Base-by-base conservation (phyloP, 495 filamentous ascomycete species). In the Aspergillus asperescens region DNA sequence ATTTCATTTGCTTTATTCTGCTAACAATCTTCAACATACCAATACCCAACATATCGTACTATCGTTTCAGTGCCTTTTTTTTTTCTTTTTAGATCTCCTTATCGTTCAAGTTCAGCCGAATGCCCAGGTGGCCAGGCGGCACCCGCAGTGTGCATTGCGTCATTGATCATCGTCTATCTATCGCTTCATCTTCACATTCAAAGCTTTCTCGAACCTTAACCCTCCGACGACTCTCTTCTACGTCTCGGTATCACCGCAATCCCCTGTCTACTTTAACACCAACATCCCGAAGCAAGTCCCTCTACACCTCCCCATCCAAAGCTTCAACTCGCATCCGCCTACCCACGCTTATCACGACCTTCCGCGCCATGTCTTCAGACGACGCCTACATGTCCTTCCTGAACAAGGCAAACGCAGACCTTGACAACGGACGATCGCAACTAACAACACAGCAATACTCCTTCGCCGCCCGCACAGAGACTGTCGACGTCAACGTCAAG, bases 371-470 rank as follows among this genome's bases (percentile, higher is more conserved):
- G 85, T 80, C 84, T 16, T 85, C 85, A 18, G 89, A 95, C 74
- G 82, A 86, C 43, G 82, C 82, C 57, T 95, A 94, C 76, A 76
- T 80, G 67, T 72, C 81, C 59, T 94, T 95, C 64, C 75, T 95
- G 43, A 73, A 93, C 66, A 90, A 92, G 68, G 89, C 89, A 35
- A 93, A 92, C 69, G 67, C 80, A 62, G 82, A 87, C 63, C 80
- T 80, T 15, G 71, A 75, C 51, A 73, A 69, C 15, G 70, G 66
- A 51, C 69, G 66, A 20, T 48, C 61, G 13, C 45, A 54, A 42
- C 55, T 48, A 43, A 38, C 62, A 52, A 56, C 58, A 43, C 55
- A 57, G 23, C 66, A 63, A 3, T 67, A 71, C 19, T 66, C 68
- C 3, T 65, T 72, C 54, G 59, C 65, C 22, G 65, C 76, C 31